Percentiles rank a stretch among this genome's conserved stretches.
phyloP scores from a whole-genome alignment of 169 alveolate species.

The Plasmodium ovale region DNA sequence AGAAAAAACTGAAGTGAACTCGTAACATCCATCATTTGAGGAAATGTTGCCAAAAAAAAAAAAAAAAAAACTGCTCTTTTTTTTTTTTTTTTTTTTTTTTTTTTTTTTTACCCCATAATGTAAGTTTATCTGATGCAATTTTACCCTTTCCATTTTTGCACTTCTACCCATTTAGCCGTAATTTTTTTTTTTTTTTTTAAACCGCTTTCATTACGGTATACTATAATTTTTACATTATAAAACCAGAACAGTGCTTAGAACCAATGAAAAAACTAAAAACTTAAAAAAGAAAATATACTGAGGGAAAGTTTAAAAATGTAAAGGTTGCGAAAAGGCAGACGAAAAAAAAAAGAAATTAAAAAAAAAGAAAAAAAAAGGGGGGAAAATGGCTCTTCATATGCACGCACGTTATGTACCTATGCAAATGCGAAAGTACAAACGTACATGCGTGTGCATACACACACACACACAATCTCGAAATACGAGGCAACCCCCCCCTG shows the following conservation, averaged over 20 bases:
- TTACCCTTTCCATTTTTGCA: neutral
- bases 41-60: neutral
- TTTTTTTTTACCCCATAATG: neutral
- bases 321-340: neutral
- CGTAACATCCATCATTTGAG: neutral
- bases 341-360: no score
- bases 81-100: slow-evolving; percentile 8
- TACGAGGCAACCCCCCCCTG: no score
- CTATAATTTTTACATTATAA: no score
- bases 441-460: neutral
- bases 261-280: slow-evolving; percentile 10
- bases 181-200: neutral
- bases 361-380: no score
- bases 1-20: slow-evolving; percentile 97
- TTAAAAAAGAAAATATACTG: slow-evolving; percentile 19
- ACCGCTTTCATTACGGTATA: no score
- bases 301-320: neutral
- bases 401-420: neutral
- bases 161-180: neutral
- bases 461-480: no score
- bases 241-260: no score
- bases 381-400: no score
- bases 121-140: no score
- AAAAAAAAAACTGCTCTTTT: neutral
- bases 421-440: neutral